Conservation (phyloP, 805 yeast genomes). For the Yamadazyma ubonensis region DNA sequence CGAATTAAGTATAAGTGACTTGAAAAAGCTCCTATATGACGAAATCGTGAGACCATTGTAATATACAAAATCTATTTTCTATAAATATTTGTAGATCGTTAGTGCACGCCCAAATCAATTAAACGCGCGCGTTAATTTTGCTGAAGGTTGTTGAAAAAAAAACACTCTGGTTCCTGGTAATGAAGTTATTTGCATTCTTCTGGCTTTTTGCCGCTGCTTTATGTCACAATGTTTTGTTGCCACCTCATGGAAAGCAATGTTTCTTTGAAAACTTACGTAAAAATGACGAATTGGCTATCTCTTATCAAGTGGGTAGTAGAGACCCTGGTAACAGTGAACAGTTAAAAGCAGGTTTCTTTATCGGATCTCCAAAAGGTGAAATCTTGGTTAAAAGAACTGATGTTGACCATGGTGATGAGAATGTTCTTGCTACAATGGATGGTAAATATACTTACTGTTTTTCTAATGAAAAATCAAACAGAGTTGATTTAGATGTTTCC, state of each 20-base stretch:
- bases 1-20: slow-evolving; percentile 68
- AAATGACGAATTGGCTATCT: slow-evolving; percentile 82
- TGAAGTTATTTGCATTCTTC: slow-evolving; percentile 15
- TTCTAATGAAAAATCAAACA: slow-evolving; percentile 74
- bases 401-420: slow-evolving; percentile 78
- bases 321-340: slow-evolving; percentile 69
- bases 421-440: slow-evolving; percentile 57
- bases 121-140: background rate
- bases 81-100: background rate
- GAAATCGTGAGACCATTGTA: slow-evolving; percentile 68
- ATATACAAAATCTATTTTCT: background rate
- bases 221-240: slow-evolving; percentile 81
- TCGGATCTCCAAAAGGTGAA: slow-evolving; percentile 43
- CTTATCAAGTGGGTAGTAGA: slow-evolving; percentile 93
- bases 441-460: slow-evolving; percentile 90
- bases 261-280: slow-evolving; percentile 79
- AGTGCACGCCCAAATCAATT: background rate
- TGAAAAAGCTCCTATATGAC: slow-evolving; percentile 73
- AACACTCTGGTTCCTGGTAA: slow-evolving; percentile 2
- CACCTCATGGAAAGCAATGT: slow-evolving; percentile 83
- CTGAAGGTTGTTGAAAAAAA: slow-evolving; percentile 1
- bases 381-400: slow-evolving; percentile 50
- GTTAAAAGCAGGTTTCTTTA: slow-evolving; percentile 60
- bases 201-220: slow-evolving; percentile 18
- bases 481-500: slow-evolving; percentile 84